Conservation (phyloP, 352 stramenopile species). For the Hyaloperonospora arabidopsidis region DNA sequence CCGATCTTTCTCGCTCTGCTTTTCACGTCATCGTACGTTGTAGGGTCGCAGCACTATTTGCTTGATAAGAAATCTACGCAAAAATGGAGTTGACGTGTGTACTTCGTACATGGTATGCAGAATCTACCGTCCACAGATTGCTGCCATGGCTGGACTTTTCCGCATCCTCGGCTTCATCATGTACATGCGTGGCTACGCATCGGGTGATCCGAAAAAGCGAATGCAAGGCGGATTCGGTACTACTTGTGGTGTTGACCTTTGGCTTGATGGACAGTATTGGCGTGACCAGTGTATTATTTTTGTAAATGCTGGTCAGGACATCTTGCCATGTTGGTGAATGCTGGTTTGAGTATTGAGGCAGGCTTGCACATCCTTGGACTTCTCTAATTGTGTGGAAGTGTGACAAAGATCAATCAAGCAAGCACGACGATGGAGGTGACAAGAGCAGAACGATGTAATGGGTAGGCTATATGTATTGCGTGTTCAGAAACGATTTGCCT, state of each 20-base stretch:
- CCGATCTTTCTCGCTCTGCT: constrained; percentile 54
- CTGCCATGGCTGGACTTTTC: constrained; percentile 45
- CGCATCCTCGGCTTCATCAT: constrained; percentile 42
- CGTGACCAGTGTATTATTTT: too few relatives aligned
- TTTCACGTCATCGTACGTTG: constrained; percentile 48
- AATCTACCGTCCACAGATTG: constrained; percentile 49
- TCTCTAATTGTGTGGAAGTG: constrained; percentile 6
- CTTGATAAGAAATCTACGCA: background rate
- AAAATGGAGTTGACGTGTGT: too few relatives aligned
- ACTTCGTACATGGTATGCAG: constrained; percentile 18
- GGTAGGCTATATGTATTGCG: too few relatives aligned
- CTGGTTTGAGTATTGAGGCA: constrained; percentile 23
- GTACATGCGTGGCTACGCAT: constrained; percentile 36
- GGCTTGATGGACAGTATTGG: too few relatives aligned
- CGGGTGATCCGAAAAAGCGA: constrained; percentile 31
- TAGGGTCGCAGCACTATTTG: background rate
- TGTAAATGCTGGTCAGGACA: constrained; percentile 31
- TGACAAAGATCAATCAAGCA: background rate
- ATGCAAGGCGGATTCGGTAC: too few relatives aligned
- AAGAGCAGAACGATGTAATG: too few relatives aligned
- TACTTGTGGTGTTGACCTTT: too few relatives aligned
- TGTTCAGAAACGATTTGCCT: too few relatives aligned
- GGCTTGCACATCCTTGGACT: constrained; percentile 27
- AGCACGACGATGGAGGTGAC: too few relatives aligned
- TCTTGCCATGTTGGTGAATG: constrained; percentile 27